phyloP scores from a whole-genome alignment of 1,139 yeast genomes.

The Hyphopichia fennica region DNA sequence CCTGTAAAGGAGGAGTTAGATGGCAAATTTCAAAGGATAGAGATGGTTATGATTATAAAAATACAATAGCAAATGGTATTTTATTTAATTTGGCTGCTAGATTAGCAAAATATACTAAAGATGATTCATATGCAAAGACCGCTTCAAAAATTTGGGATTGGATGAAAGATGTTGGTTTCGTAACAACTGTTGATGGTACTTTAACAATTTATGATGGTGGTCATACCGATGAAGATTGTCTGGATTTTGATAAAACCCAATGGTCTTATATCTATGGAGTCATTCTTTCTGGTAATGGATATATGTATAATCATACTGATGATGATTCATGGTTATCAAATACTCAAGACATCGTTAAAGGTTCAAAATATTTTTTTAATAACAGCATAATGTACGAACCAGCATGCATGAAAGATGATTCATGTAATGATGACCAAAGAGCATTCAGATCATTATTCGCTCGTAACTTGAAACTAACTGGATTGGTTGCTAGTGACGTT shows the following conservation, averaged over 20 bases:
- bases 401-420: conserved; percentile 66
- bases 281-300: conserved; percentile 78
- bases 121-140: conserved; percentile 55
- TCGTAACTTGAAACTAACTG: conserved; percentile 73
- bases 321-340: conserved; percentile 69
- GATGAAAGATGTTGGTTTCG: conserved; percentile 46
- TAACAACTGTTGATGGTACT: conserved; percentile 18
- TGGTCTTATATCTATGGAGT: conserved; percentile 93
- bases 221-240: conserved; percentile 57
- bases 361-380: conserved; percentile 54
- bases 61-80: conserved; percentile 67
- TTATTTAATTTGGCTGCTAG: conserved; percentile 68
- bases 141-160: conserved; percentile 63
- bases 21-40: conserved; percentile 9
- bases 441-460: conserved; percentile 83
- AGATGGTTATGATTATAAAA: conserved; percentile 55
- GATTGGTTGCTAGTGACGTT: conserved; percentile 67
- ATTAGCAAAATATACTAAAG: conserved; percentile 63
- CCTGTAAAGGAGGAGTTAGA: conserved; percentile 9
- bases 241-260: conserved; percentile 54
- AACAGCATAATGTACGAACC: conserved; percentile 64
- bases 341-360: conserved; percentile 48
- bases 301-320: conserved; percentile 70
- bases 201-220: conserved; percentile 74
- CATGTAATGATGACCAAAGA: conserved; percentile 87